These are phyloP conservation scores for Penicillium polonicum DNA, from an alignment of 2,329 filamentous ascomycete genomes.

Conservation along the genomic window DNA sequence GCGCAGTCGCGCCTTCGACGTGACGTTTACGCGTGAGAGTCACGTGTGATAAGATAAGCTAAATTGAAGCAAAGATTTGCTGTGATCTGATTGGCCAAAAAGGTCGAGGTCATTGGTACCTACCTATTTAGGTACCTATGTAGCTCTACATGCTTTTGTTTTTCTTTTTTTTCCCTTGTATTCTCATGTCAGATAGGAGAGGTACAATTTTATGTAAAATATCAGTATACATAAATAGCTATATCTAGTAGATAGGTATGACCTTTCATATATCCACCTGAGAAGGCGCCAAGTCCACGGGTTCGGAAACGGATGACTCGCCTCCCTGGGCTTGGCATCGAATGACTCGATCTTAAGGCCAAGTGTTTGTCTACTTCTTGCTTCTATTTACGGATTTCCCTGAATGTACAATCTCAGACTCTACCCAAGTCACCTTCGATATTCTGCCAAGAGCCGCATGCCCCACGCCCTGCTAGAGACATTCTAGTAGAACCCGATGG, in stretches of 20 bases:
- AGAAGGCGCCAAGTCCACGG: not conserved
- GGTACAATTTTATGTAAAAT: not conserved
- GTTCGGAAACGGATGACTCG: slow-evolving; percentile 16
- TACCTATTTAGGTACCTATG: too few species aligned
- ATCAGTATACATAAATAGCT: not conserved
- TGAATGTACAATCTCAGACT: not conserved
- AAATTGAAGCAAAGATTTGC: slow-evolving; percentile 1
- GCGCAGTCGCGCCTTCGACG: slow-evolving; percentile 28
- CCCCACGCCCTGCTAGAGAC: slow-evolving; percentile 29
- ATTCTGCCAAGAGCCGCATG: slow-evolving; percentile 8
- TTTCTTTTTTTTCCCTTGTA: too few species aligned
- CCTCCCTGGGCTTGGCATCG: slow-evolving; percentile 10
- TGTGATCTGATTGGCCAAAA: not conserved
- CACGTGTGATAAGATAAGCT: slow-evolving; percentile 25
- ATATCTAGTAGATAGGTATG: not conserved
- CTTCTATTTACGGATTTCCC: not conserved
- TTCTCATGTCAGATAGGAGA: not conserved
- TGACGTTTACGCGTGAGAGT: slow-evolving; percentile 29
- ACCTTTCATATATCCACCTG: not conserved
- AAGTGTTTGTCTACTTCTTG: not conserved
- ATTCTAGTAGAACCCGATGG: slow-evolving; percentile 38
- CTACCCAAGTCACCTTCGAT: not conserved
- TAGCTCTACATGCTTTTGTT: too few species aligned
- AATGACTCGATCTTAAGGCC: not conserved
- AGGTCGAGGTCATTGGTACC: not conserved